Base-by-base conservation (phyloP, 768 basidiomycete genomes). In the Termitomyces sp. region DNA sequence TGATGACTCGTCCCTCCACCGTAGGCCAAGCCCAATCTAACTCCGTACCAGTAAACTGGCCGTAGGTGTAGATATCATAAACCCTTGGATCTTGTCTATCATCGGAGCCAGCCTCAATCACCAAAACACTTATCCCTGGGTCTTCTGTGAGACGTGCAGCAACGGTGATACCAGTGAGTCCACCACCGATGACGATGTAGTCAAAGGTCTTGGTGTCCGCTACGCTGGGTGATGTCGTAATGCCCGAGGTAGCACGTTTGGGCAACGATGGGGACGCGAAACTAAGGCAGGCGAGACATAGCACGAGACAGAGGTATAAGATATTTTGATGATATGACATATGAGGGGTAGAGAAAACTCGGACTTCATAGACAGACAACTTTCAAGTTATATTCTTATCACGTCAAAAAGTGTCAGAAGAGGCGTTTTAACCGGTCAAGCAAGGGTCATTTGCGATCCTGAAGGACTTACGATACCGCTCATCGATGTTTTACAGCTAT, bases 101-200 rank as follows among this genome's bases (percentile, higher is more conserved):
- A 61, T 82, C 81, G 7, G 67, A 72, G 1, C 83, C 83, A 3
- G 77, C 82, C 66, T 85, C 83, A 47, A 85, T 72, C 58, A 83
- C 67, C 4, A 83, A 72, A 0, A 85, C 75, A 11, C 75, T 73
- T 44, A 76, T 67, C 0, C 66, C 60, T 4, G 76, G 62, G 55
- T 82, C 72, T 63, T 83, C 81, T 0, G 80, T 68, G 12, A 83
- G 72, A 12, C 81, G 71, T 12, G 73, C 72, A 24, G 83, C 79
- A 41, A 84, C 77, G 4, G 81, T 79, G 15, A 74, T 73, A 18
- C 81, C 83, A 1, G 81, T 73, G 12, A 81, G 64, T 15, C 78
- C 76, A 34, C 74, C 80, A 8, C 83, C 83, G 11, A 78, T 68
- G 51, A 80, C 70, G 54, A 79, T 75, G 58, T 77, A 78, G 65